Evolutionary conservation across 495 filamentous ascomycete species (phyloP).

Genomic region (Aspergillus cavernicola): DNA sequence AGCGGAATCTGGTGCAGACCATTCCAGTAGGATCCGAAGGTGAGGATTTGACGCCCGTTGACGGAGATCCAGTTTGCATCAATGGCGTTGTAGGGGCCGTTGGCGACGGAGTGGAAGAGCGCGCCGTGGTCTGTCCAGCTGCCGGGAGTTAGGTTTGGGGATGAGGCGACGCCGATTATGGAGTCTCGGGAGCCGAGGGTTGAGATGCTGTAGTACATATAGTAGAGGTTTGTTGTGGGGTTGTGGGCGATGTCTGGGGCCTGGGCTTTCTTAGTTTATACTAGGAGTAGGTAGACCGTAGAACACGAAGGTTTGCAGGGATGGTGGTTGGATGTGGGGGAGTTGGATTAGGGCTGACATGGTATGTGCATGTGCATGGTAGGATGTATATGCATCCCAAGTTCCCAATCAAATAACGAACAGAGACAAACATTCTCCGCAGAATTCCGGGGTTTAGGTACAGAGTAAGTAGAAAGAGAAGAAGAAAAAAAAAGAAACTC

Average conservation of each 20-base stretch:
- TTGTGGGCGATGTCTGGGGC: conserved; percentile 63
- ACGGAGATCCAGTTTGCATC: conserved; percentile 59
- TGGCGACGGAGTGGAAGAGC: conserved; percentile 43
- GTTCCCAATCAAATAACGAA: no score
- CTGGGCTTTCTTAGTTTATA: conserved; percentile 25
- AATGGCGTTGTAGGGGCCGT: conserved; percentile 63
- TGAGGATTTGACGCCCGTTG: conserved; percentile 49
- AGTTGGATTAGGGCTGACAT: not conserved
- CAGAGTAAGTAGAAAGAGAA: not conserved
- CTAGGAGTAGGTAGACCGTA: no score
- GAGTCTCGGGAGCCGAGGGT: conserved; percentile 60
- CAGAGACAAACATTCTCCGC: no score
- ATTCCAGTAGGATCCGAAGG: conserved; percentile 69
- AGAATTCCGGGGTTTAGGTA: no score
- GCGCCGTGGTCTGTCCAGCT: conserved; percentile 54
- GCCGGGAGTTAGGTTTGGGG: conserved; percentile 53
- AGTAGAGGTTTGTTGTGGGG: conserved; percentile 50
- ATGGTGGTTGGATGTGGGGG: no score
- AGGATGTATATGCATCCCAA: no score
- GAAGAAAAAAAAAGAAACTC: conserved; percentile 6
- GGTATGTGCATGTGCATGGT: no score
- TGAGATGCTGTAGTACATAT: conserved; percentile 69
- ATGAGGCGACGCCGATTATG: conserved; percentile 67
- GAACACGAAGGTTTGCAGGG: no score
- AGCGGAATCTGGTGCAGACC: conserved; percentile 62